Percentiles rank a stretch among this genome's conserved stretches.
phyloP scores from a whole-genome alignment of 2,329 filamentous ascomycete species.

The Metarhizium rileyi region DNA sequence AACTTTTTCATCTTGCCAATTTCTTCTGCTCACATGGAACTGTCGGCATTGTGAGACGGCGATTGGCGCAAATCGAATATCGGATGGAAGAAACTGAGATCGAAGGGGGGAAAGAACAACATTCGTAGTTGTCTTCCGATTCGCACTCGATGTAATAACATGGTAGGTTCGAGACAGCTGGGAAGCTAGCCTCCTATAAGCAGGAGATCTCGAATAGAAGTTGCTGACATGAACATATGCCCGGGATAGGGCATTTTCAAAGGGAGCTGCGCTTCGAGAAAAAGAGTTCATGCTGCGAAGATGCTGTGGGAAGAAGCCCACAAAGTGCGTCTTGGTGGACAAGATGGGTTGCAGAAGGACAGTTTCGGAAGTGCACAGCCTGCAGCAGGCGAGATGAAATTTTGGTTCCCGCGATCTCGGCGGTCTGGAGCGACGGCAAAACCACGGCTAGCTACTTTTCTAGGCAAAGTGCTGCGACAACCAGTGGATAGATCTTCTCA shows the following conservation, averaged over 20 bases:
- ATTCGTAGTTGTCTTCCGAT: slow-evolving; percentile 16
- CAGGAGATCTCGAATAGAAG: slow-evolving; percentile 35
- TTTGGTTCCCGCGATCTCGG: slow-evolving; percentile 28
- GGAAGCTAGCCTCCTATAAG: slow-evolving; percentile 37
- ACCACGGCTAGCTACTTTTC: slow-evolving; percentile 20
- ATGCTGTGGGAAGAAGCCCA: slow-evolving; percentile 15
- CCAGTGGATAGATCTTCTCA: not conserved
- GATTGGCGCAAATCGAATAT: slow-evolving; percentile 23
- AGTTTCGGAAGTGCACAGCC: slow-evolving; percentile 17
- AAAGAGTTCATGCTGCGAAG: slow-evolving; percentile 35
- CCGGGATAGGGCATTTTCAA: slow-evolving; percentile 32
- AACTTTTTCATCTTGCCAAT: slow-evolving; percentile 24
- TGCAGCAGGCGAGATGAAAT: slow-evolving; percentile 26
- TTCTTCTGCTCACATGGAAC: slow-evolving; percentile 22
- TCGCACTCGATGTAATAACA: slow-evolving; percentile 17
- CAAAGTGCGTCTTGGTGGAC: slow-evolving; percentile 18
- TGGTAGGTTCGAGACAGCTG: slow-evolving; percentile 21
- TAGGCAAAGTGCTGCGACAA: not conserved
- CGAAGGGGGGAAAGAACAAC: slow-evolving; percentile 29
- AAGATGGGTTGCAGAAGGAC: slow-evolving; percentile 13
- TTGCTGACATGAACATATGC: slow-evolving; percentile 26
- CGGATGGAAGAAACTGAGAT: slow-evolving; percentile 33
- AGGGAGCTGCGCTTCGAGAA: slow-evolving; percentile 31
- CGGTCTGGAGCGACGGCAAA: slow-evolving; percentile 23
- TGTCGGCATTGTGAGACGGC: slow-evolving; percentile 19